Percentiles rank a stretch among this genome's conserved stretches.
phyloP scores from a whole-genome alignment of 2,329 filamentous ascomycete species.

The Fusarium protoensiforme region DNA sequence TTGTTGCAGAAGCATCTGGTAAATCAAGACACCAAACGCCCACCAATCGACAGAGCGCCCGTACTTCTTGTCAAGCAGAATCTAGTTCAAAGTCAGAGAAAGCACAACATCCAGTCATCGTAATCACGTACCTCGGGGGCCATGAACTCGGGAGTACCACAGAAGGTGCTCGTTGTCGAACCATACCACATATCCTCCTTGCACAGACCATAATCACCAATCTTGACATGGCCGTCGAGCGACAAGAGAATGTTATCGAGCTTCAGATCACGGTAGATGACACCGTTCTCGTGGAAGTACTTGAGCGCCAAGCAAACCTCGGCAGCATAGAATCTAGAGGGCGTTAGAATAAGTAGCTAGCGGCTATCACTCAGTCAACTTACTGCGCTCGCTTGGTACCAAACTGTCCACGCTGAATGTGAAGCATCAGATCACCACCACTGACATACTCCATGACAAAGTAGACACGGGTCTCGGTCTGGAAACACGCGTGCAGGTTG shows the following conservation, averaged over 20 bases:
- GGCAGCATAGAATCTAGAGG: conserved; percentile 88
- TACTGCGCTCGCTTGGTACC: conserved; percentile 95
- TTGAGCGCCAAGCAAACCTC: conserved; percentile 97
- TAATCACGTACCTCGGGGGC: conserved; percentile 81
- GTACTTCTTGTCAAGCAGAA: conserved; percentile 98
- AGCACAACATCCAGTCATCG: neutral
- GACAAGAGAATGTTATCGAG: conserved; percentile 92
- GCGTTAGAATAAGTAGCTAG: conserved; percentile 22
- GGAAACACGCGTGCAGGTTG: conserved; percentile 97
- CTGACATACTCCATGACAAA: conserved; percentile 99
- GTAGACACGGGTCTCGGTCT: conserved; percentile 97
- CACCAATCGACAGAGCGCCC: conserved; percentile 98
- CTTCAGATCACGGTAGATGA: conserved; percentile 98
- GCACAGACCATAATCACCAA: conserved; percentile 97
- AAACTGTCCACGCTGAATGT: conserved; percentile 97
- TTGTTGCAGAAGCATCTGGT: conserved; percentile 99
- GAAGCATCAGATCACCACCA: conserved; percentile 98
- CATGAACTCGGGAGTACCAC: conserved; percentile 99
- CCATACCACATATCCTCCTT: conserved; percentile 99
- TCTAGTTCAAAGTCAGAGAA: conserved; percentile 64
- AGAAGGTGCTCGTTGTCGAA: conserved; percentile 96
- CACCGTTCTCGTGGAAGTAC: conserved; percentile 99
- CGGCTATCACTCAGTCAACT: conserved; percentile 49
- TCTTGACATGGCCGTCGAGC: conserved; percentile 97
- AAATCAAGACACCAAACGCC: conserved; percentile 98